A percentile compares a stretch with the other conserved stretches of the same genome.
phyloP scores from a whole-genome alignment of 129 eudicot genomes.

The Chrysanthemum seticuspe region DNA sequence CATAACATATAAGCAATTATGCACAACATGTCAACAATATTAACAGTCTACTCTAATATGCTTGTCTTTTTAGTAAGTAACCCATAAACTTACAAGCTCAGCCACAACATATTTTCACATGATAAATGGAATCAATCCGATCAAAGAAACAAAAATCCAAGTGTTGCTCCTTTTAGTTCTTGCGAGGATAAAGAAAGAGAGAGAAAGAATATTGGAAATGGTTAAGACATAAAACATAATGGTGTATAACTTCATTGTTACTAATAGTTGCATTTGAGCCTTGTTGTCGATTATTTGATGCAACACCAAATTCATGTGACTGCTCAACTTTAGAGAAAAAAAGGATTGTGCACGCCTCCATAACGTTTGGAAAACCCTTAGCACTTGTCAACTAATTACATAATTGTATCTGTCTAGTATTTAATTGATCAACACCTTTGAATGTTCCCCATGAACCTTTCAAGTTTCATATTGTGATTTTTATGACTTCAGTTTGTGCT shows the following conservation, averaged over 20 bases:
- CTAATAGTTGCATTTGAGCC: background rate
- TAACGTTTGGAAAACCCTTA: background rate
- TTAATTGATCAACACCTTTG: too few species aligned
- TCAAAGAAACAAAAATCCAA: background rate
- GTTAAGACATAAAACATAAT: background rate
- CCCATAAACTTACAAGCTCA: background rate
- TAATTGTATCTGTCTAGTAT: too few species aligned
- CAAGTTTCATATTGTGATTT: too few species aligned
- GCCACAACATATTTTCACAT: background rate
- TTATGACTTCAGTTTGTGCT: too few species aligned
- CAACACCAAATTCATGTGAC: background rate
- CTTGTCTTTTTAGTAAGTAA: background rate
- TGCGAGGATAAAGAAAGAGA: background rate
- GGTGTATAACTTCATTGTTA: background rate
- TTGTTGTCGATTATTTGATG: background rate
- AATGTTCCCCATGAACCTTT: too few species aligned
- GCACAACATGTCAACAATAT: background rate
- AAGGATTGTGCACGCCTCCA: background rate
- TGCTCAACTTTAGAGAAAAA: background rate
- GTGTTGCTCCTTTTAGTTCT: background rate
- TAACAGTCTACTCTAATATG: background rate
- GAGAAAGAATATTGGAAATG: constrained; percentile 16
- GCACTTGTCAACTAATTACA: too few species aligned
- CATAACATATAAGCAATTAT: background rate
- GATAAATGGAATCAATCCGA: background rate